phyloP scores from a whole-genome alignment of 306 rosid species.

The Dryas alaskensis region DNA sequence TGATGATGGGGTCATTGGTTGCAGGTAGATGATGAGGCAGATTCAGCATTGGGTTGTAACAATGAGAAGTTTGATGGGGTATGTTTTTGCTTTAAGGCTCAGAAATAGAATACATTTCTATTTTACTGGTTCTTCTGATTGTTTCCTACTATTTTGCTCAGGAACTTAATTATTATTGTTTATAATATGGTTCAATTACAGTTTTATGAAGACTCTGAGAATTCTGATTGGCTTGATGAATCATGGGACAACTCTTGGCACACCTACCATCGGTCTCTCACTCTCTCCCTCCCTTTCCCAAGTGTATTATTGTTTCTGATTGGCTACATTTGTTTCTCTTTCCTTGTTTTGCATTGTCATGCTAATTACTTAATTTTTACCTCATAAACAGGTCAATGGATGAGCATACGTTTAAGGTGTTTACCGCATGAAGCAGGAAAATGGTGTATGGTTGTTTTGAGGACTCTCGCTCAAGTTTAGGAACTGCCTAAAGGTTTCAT shows the following conservation, averaged over 20 bases:
- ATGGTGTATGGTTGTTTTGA: neutral
- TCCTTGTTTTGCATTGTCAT: neutral
- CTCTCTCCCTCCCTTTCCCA: neutral
- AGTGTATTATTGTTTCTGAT: neutral
- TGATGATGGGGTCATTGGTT: slow-evolving; percentile 24
- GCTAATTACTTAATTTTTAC: neutral
- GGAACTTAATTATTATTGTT: neutral
- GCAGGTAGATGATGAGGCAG: slow-evolving; percentile 57
- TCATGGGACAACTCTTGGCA: slow-evolving; percentile 13
- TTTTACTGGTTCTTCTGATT: neutral
- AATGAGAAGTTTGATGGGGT: slow-evolving; percentile 35
- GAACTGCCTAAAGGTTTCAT: neutral
- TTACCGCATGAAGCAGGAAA: slow-evolving; percentile 17
- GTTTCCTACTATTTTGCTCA: neutral
- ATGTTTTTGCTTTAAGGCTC: slow-evolving; percentile 22
- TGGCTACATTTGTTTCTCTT: neutral
- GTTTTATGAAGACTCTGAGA: slow-evolving; percentile 16
- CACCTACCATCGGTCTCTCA: neutral
- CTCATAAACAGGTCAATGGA: slow-evolving; percentile 15
- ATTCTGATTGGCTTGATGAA: slow-evolving; percentile 4
- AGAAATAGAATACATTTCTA: neutral
- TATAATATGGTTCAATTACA: slow-evolving; percentile 2
- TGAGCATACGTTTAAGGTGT: neutral
- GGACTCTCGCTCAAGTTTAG: slow-evolving; percentile 15
- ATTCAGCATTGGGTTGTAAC: slow-evolving; percentile 36